These are phyloP conservation scores for Neurospora crassa DNA, from an alignment of 2,329 filamentous ascomycete genomes.

Conservation along the genomic window DNA sequence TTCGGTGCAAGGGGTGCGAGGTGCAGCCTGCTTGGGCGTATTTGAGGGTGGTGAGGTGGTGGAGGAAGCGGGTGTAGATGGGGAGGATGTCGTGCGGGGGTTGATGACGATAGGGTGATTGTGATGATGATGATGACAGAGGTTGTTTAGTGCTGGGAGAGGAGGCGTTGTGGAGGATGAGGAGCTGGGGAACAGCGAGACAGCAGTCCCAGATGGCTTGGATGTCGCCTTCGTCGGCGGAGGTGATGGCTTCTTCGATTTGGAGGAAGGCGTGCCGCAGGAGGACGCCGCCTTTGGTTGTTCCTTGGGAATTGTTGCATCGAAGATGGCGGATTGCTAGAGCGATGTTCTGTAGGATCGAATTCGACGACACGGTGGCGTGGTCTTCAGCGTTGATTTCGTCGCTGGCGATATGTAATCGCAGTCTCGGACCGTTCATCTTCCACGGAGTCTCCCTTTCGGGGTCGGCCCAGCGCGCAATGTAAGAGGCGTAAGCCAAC, in stretches of 20 bases:
- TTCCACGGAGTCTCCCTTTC: constrained; percentile 13
- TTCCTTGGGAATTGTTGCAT: neutral
- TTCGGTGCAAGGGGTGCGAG: neutral
- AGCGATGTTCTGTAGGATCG: constrained; percentile 15
- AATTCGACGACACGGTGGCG: neutral
- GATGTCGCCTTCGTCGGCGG: constrained; percentile 5
- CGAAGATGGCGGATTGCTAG: constrained; percentile 12
- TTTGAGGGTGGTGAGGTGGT: constrained; percentile 11
- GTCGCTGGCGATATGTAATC: neutral
- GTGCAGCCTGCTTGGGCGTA: constrained; percentile 6
- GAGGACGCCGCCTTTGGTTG: constrained; percentile 8
- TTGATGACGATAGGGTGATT: neutral
- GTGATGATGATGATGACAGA: neutral
- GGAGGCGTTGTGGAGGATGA: constrained; percentile 8
- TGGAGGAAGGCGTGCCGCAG: constrained; percentile 14
- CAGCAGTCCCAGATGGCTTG: constrained; percentile 20
- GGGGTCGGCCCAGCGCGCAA: constrained; percentile 10
- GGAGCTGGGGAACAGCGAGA: constrained; percentile 15
- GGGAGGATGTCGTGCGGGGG: constrained; percentile 10
- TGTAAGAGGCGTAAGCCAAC: constrained; percentile 13
- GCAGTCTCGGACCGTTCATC: neutral
- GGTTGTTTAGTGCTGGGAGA: neutral
- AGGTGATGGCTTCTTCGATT: constrained; percentile 11
- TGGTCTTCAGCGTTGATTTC: neutral
- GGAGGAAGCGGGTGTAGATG: constrained; percentile 15